These are phyloP conservation scores for Carex cristatella DNA, from an alignment of 176 grass and related monocot species.

Conservation along the genomic window DNA sequence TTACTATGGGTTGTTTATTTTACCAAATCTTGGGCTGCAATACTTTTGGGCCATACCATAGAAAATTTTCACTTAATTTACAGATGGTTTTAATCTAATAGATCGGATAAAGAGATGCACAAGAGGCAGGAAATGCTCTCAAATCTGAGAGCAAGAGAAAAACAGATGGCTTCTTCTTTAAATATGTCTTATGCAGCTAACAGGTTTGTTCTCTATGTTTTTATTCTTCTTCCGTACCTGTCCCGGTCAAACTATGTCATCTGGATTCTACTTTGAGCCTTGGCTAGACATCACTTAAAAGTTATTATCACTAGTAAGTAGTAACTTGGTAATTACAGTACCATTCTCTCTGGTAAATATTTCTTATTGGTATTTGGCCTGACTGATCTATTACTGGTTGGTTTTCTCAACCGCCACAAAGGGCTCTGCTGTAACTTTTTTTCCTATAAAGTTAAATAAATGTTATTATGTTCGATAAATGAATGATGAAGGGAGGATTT, in stretches of 20 bases:
- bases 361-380: not conserved
- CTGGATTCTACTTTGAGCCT: not conserved
- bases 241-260: not conserved
- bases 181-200: slow-evolving; percentile 88
- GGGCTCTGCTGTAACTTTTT: not conserved
- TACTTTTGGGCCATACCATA: slow-evolving; percentile 4
- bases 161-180: slow-evolving; percentile 70
- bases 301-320: not conserved
- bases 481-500: slow-evolving; percentile 66
- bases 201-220: slow-evolving; percentile 41
- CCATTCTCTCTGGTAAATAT: not conserved
- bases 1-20: not conserved
- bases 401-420: not conserved
- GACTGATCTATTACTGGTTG: not conserved
- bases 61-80: not conserved
- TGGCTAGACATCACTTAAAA: not conserved
- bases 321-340: not conserved
- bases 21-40: not conserved
- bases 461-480: slow-evolving; percentile 1
- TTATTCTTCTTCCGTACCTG: not conserved
- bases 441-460: not conserved
- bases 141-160: slow-evolving; percentile 76
- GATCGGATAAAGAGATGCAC: slow-evolving; percentile 84
- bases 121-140: slow-evolving; percentile 75
- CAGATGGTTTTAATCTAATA: slow-evolving; percentile 25